Percentiles rank a stretch among this genome's conserved stretches.
Conservation (phyloP, 352 stramenopile species). For the Pythium rhizo-oryzae region DNA sequence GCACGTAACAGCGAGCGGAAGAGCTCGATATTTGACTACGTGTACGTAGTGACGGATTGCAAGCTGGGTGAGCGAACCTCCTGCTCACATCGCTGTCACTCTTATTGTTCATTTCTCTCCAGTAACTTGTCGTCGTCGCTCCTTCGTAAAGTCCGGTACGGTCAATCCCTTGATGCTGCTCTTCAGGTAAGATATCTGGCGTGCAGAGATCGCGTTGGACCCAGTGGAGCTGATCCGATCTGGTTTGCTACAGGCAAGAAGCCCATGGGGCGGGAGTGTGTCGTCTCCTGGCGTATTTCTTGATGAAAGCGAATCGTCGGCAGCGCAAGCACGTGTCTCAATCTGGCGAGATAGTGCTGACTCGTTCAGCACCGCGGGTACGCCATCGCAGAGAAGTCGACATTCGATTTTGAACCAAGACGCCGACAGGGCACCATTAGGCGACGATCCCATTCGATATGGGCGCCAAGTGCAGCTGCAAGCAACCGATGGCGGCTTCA, state of each 20-base stretch:
- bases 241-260: conserved; percentile 8
- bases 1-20: conserved; percentile 28
- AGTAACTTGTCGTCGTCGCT: conserved; percentile 60
- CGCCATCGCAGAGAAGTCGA: neutral
- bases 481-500: conserved; percentile 39
- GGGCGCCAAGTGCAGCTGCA: conserved; percentile 42
- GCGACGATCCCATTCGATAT: conserved; percentile 34
- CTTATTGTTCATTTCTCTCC: neutral
- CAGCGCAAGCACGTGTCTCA: neutral
- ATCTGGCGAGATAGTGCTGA: neutral
- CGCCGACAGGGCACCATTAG: neutral
- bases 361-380: neutral
- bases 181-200: conserved; percentile 31
- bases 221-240: neutral
- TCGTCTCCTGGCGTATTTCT: neutral
- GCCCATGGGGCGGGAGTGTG: neutral
- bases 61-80: neutral
- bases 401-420: neutral
- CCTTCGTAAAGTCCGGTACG: conserved; percentile 61
- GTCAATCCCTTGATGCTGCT: conserved; percentile 49
- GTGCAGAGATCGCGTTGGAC: neutral
- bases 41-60: conserved; percentile 38
- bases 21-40: conserved; percentile 68
- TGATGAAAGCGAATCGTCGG: neutral
- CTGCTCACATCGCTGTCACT: neutral